A percentile compares a stretch with the other conserved stretches of the same genome.
These are phyloP conservation scores for Staphylotrichum tortipilum DNA, from an alignment of 495 filamentous ascomycete species.

Conservation along the genomic window DNA sequence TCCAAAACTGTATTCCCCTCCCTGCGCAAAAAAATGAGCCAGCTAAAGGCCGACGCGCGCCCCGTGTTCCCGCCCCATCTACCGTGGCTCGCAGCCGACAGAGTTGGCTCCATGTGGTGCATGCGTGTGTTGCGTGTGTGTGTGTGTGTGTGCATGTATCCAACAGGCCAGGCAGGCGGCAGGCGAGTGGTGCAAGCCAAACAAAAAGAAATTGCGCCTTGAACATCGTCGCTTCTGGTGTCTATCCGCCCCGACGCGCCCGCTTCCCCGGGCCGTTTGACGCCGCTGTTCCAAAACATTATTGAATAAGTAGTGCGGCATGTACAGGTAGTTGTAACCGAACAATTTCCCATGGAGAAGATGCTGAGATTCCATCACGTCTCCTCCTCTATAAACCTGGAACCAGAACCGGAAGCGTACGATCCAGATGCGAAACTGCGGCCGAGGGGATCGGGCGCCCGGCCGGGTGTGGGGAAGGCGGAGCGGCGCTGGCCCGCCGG, in stretches of 20 bases:
- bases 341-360: not conserved
- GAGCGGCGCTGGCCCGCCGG: slow-evolving; percentile 16
- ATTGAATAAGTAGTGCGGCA: slow-evolving; percentile 16
- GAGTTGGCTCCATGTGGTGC: not conserved
- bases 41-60: no score
- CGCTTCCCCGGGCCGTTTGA: not conserved
- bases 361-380: slow-evolving; percentile 27
- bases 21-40: no score
- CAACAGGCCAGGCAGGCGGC: not conserved
- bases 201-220: not conserved
- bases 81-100: not conserved
- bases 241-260: not conserved
- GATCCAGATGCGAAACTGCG: slow-evolving; percentile 42
- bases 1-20: not conserved
- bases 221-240: not conserved
- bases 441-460: slow-evolving; percentile 31
- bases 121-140: no score
- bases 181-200: no score
- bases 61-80: not conserved
- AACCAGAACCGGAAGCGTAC: slow-evolving; percentile 32
- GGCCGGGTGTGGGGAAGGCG: slow-evolving; percentile 22
- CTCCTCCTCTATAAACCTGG: slow-evolving; percentile 48
- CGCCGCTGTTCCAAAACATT: slow-evolving; percentile 23
- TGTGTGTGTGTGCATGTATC: not conserved
- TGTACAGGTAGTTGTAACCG: slow-evolving; percentile 13